These are phyloP conservation scores for Sugiyamaella mastotermitis DNA, from an alignment of 805 yeast genomes.

Conservation along the genomic window DNA sequence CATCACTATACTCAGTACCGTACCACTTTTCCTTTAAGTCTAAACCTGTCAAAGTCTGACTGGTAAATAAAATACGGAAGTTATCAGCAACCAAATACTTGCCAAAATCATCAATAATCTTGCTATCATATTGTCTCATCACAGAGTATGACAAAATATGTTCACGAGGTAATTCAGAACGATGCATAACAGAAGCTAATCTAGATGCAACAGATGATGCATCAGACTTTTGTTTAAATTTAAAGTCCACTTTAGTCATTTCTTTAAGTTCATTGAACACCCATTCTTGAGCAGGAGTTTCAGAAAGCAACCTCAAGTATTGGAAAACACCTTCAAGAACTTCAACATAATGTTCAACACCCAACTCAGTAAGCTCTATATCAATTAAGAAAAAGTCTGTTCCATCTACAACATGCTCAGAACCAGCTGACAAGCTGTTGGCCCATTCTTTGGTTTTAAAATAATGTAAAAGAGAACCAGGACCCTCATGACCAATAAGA, in stretches of 20 bases:
- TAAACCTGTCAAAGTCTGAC: slow-evolving; percentile 45
- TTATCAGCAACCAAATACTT: slow-evolving; percentile 50
- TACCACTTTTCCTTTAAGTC: slow-evolving; percentile 73
- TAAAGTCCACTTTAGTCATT: slow-evolving; percentile 63
- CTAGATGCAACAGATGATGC: slow-evolving; percentile 69
- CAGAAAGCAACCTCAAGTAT: slow-evolving; percentile 58
- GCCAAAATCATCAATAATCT: slow-evolving; percentile 44
- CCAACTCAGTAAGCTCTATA: slow-evolving; percentile 70
- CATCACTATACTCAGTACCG: slow-evolving; percentile 68
- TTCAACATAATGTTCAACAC: slow-evolving; percentile 52
- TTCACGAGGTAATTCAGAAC: slow-evolving; percentile 55
- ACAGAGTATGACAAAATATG: slow-evolving; percentile 53
- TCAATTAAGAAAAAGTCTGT: slow-evolving; percentile 62
- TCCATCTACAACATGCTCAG: slow-evolving; percentile 48
- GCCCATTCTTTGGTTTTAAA: slow-evolving; percentile 77
- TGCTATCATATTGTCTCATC: slow-evolving; percentile 53
- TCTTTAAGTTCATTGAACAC: slow-evolving; percentile 69
- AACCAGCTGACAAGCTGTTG: slow-evolving; percentile 69
- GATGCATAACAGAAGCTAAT: slow-evolving; percentile 57
- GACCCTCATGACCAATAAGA: slow-evolving; percentile 86
- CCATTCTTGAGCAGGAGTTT: slow-evolving; percentile 67
- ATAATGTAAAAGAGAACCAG: slow-evolving; percentile 70
- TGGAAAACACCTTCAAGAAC: slow-evolving; percentile 60
- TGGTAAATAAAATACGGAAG: slow-evolving; percentile 51
- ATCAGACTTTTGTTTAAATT: slow-evolving; percentile 70